Evolutionary conservation across 2,329 filamentous ascomycete genomes (phyloP).

Genomic region (Penicillium sp.): DNA sequence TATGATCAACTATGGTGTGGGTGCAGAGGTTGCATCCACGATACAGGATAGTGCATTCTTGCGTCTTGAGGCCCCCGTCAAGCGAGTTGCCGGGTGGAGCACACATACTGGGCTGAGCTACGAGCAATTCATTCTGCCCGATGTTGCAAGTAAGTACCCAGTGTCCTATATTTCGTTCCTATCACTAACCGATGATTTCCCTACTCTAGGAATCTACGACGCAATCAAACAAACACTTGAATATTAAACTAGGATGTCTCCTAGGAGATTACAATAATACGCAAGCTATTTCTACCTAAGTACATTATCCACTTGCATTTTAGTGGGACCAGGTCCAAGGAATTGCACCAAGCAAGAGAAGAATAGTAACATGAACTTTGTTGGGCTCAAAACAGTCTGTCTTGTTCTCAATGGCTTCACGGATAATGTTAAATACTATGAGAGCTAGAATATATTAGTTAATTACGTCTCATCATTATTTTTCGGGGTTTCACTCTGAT

Average conservation of each 20-base stretch:
- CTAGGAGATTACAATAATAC: background rate
- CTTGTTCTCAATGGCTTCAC: background rate
- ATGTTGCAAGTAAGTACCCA: conserved; percentile 75
- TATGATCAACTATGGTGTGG: conserved; percentile 86
- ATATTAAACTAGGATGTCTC: conserved; percentile 50
- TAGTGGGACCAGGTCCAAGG: background rate
- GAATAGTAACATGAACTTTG: background rate
- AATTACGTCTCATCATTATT: background rate
- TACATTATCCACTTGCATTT: background rate
- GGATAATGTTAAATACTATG: background rate
- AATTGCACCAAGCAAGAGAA: background rate
- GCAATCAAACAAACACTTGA: conserved; percentile 57
- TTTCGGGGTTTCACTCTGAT: background rate
- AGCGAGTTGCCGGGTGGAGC: conserved; percentile 84
- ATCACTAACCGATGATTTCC: background rate
- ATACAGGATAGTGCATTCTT: conserved; percentile 87
- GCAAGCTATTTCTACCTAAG: background rate
- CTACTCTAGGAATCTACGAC: conserved; percentile 4
- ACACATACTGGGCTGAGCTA: conserved; percentile 77
- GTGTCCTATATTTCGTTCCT: background rate
- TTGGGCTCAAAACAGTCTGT: background rate
- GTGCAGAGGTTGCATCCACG: conserved; percentile 83
- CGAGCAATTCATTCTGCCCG: conserved; percentile 79
- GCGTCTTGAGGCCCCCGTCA: conserved; percentile 79
- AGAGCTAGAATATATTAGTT: background rate